Evolutionary conservation across 352 stramenopile species (phyloP).

Genomic region (Phytophthora hybrid): DNA sequence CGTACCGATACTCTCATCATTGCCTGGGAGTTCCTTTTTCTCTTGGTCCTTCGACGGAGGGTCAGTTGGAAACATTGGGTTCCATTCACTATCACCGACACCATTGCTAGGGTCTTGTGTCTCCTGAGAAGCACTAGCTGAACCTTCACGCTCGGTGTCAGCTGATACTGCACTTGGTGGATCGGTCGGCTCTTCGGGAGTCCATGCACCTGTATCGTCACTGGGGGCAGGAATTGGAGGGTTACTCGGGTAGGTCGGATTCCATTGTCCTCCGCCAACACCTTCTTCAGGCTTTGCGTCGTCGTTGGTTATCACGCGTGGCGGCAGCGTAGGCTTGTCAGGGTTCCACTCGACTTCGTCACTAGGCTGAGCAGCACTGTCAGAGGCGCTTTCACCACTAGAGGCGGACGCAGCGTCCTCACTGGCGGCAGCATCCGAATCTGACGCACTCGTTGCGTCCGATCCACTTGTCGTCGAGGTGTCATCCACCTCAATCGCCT

Average conservation of each 20-base stretch:
- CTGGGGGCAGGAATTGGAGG: slow-evolving; percentile 10
- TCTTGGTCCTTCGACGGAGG: slow-evolving; percentile 1
- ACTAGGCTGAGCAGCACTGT: background rate
- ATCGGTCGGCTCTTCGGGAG: slow-evolving; percentile 15
- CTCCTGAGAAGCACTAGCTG: slow-evolving; percentile 2
- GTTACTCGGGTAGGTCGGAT: slow-evolving; percentile 17
- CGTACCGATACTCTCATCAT: background rate
- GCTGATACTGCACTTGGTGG: background rate
- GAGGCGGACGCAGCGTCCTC: background rate
- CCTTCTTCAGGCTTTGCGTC: slow-evolving; percentile 7
- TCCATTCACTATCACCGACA: slow-evolving; percentile 8
- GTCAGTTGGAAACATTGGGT: slow-evolving; percentile 2
- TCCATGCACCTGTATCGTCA: background rate
- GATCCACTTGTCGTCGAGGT: slow-evolving; percentile 1
- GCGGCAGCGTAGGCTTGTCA: slow-evolving; percentile 14
- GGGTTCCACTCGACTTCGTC: slow-evolving; percentile 18
- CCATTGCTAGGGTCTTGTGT: background rate
- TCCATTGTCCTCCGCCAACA: slow-evolving; percentile 19
- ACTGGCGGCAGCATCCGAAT: background rate
- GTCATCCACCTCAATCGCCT: slow-evolving; percentile 6
- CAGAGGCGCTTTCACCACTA: background rate
- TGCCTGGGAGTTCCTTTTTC: background rate
- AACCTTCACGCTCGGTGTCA: background rate
- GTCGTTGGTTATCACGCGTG: slow-evolving; percentile 5
- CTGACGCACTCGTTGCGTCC: background rate